Conservation (phyloP, 345 rosid species). For the Eucalyptus cloeziana region DNA sequence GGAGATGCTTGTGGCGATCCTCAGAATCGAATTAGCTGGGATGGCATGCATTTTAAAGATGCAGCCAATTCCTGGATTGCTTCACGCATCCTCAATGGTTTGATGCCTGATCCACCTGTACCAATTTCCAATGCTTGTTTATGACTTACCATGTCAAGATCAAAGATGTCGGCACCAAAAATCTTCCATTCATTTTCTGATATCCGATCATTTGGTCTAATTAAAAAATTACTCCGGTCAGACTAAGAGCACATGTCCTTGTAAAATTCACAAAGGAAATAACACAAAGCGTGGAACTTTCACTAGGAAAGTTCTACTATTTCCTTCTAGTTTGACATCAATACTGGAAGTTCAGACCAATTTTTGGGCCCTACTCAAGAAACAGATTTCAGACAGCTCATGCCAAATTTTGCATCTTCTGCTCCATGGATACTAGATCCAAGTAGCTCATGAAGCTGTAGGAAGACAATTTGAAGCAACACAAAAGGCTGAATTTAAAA, state of each 20-base stretch:
- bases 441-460: not conserved
- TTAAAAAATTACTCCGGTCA: not conserved
- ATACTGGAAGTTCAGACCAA: not conserved
- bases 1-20: constrained; percentile 44
- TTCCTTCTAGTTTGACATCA: not conserved
- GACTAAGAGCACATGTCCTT: not conserved
- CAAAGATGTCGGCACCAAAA: not conserved
- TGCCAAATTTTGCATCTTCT: not conserved
- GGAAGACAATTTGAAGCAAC: not conserved
- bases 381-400: not conserved
- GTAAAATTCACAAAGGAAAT: not conserved
- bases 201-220: not conserved
- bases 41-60: constrained; percentile 45
- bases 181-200: not conserved
- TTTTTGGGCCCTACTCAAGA: not conserved
- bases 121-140: not conserved
- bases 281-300: not conserved
- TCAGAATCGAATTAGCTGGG: constrained; percentile 47
- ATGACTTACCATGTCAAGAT: not conserved
- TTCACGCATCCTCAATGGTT: constrained; percentile 28
- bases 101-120: constrained; percentile 14
- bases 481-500: not conserved
- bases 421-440: not conserved
- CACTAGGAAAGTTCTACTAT: not conserved
- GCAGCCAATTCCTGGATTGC: constrained; percentile 47